Evolutionary conservation across 805 yeast species (phyloP), one percentile per base, ranked within the genome.

Genomic region (Pichia cabralensis): DNA sequence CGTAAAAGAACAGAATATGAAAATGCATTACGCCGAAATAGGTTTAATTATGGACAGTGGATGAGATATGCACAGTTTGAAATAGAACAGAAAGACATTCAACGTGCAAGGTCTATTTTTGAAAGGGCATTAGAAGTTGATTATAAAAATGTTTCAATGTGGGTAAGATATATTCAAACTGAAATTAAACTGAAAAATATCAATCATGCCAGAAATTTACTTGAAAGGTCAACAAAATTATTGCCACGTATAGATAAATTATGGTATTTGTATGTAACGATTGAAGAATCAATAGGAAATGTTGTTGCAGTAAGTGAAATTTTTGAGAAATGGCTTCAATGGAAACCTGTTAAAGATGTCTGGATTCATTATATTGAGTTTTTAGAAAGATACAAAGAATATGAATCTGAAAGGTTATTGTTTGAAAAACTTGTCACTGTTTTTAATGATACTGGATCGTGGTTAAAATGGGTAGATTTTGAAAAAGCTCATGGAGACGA

Each of bases 41-140:
- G 95, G 39, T 69, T 80, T 23, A 86, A 85, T 49, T 66, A 71
- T 48, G 80, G 84, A 2, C 95, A 86, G 52, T 92, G 97, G 96
- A 67, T 84, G 52, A 64, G 96, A 36, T 92, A 89, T 55, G 97
- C 96, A 0, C 71, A 70, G 39, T 84, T 86, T 72, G 98, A 89
- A 56, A 54, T 77, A 4, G 80, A 80, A 5, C 89, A 83, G 46
- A 79, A 75, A 40, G 95, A 89, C 49, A 65, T 71, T 40, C 65
- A 71, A 14, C 64, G 96, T 16, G 95, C 94, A 0, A 63, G 97
- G 36, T 82, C 96, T 0, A 65, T 92, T 6, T 81, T 80, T 58
- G 98, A 89, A 54, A 65, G 97, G 33, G 94, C 95, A 0, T 53
- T 89, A 22, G 80, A 76, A 34, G 84, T 83, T 8, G 80, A 84